These are phyloP conservation scores for Physocladia obscura DNA, from an alignment of 192 early-diverging fungal species.

Conservation along the genomic window DNA sequence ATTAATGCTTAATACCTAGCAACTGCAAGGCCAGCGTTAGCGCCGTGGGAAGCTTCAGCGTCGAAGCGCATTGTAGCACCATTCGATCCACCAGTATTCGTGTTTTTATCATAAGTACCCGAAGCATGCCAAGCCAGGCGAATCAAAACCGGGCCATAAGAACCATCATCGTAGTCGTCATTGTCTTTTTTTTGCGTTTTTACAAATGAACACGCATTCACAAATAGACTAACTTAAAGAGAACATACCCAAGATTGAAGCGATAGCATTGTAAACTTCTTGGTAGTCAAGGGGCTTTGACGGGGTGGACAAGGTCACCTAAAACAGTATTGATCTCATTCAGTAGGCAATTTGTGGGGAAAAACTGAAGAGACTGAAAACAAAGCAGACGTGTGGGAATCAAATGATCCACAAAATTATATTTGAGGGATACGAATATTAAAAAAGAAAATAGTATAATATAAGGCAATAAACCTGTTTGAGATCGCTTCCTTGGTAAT, in stretches of 20 bases:
- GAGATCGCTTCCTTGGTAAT: conserved; percentile 19
- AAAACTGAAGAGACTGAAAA: not conserved
- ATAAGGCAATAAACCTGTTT: conserved; percentile 5
- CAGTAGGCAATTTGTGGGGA: not conserved
- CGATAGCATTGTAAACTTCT: conserved; percentile 44
- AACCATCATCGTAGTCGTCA: conserved; percentile 61
- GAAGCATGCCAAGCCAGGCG: conserved; percentile 65
- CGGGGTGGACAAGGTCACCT: not conserved
- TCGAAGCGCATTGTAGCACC: conserved; percentile 72
- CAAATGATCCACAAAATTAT: no score
- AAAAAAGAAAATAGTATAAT: not conserved
- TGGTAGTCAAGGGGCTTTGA: conserved; percentile 36
- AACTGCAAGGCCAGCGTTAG: conserved; percentile 61
- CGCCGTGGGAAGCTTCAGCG: conserved; percentile 56
- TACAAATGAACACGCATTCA: not conserved
- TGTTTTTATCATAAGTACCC: conserved; percentile 63
- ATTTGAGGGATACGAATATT: not conserved
- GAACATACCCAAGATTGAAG: not conserved
- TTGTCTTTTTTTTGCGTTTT: conserved; percentile 24
- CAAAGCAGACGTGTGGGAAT: no score
- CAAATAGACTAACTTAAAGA: not conserved
- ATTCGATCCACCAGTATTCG: conserved; percentile 58
- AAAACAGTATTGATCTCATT: not conserved
- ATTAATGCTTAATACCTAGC: no score
- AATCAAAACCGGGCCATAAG: conserved; percentile 63